phyloP scores from a whole-genome alignment of 176 grass and related monocot species.

The Puya raimondii region DNA sequence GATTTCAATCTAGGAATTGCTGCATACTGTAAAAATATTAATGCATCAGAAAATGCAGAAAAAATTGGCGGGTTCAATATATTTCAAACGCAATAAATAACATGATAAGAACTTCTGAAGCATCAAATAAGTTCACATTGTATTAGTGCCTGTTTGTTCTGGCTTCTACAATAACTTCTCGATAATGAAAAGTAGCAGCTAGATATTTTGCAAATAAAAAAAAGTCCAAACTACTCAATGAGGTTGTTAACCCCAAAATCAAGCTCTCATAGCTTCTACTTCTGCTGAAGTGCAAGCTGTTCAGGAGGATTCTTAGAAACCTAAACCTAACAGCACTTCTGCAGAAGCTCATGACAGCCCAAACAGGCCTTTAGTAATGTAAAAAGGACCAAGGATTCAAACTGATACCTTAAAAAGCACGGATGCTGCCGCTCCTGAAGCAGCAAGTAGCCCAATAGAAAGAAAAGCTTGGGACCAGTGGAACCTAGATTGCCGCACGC shows the following conservation, averaged over 20 bases:
- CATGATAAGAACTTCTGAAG: neutral
- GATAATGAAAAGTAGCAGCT: no score
- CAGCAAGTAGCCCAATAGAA: slow-evolving; percentile 11
- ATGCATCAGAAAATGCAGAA: neutral
- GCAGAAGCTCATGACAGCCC: no score
- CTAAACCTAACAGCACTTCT: no score
- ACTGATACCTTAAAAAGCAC: slow-evolving; percentile 15
- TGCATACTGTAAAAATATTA: neutral
- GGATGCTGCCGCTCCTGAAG: slow-evolving; percentile 12
- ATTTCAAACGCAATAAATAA: neutral
- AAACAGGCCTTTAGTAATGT: neutral
- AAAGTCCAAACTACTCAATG: no score
- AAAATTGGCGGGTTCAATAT: neutral
- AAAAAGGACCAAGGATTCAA: neutral
- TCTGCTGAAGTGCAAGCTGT: no score
- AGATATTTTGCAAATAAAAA: no score
- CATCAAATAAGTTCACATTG: neutral
- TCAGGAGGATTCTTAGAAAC: no score
- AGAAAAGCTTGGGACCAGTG: slow-evolving; percentile 17
- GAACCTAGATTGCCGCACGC: slow-evolving; percentile 5
- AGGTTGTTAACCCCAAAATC: no score
- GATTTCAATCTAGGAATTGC: slow-evolving; percentile 15
- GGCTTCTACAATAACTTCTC: no score
- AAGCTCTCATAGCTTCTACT: no score
- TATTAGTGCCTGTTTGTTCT: neutral